phyloP scores from a whole-genome alignment of 352 stramenopile species.

The Phytopythium boreale region DNA sequence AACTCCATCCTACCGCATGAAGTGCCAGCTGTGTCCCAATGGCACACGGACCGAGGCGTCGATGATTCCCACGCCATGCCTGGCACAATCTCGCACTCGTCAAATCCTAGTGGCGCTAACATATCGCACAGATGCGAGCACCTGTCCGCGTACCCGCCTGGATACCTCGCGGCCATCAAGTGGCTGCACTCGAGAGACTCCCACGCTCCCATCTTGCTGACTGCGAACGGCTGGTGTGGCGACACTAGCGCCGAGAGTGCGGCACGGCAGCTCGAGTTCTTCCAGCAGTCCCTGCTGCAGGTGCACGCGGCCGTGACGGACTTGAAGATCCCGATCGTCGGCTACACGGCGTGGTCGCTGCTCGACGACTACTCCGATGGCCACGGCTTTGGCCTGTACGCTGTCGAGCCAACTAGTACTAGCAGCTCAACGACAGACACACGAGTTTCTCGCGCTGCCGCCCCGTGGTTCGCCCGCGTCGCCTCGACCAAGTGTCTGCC shows the following conservation, averaged over 20 bases:
- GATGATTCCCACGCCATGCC: constrained; percentile 36
- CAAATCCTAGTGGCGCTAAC: no score
- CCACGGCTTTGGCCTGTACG: constrained; percentile 41
- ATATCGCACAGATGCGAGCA: background rate
- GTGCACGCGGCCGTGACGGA: constrained; percentile 9
- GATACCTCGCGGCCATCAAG: constrained; percentile 33
- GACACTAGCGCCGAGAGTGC: constrained; percentile 37
- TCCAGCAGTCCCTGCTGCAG: constrained; percentile 20
- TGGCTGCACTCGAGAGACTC: constrained; percentile 34
- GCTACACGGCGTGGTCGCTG: no score
- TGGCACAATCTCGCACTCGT: constrained; percentile 12
- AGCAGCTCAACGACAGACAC: background rate
- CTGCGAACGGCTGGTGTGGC: no score
- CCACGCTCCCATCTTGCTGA: constrained; percentile 21
- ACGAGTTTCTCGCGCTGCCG: constrained; percentile 21
- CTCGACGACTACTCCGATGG: constrained; percentile 31
- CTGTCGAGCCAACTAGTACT: constrained; percentile 10
- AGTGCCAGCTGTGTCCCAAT: background rate
- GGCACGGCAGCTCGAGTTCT: constrained; percentile 41
- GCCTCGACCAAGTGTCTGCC: constrained; percentile 7
- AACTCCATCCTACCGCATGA: constrained; percentile 5
- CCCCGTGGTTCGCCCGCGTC: constrained; percentile 12
- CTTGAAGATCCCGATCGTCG: constrained; percentile 13
- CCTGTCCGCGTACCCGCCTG: constrained; percentile 22
- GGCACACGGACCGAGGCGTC: constrained; percentile 37